Evolutionary conservation across 2,329 filamentous ascomycete species (phyloP).

Genomic region (Aspergillus novofumigatus): DNA sequence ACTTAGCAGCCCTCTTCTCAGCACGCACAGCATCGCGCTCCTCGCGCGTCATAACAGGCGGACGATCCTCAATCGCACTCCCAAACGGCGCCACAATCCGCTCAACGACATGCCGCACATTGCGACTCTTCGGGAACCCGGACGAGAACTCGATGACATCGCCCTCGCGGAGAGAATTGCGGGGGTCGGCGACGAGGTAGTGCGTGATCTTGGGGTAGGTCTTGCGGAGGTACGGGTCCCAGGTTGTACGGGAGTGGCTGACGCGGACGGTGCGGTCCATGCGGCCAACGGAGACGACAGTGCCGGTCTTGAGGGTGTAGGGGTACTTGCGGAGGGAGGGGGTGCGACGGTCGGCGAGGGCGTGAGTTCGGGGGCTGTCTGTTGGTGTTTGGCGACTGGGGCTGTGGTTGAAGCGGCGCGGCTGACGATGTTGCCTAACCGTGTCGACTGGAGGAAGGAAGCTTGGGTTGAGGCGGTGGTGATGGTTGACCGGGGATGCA

Average conservation of each 20-base stretch:
- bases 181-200: constrained; percentile 37
- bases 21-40: constrained; percentile 32
- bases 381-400: constrained; percentile 7
- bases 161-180: constrained; percentile 40
- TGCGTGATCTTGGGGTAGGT: constrained; percentile 32
- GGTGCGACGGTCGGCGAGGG: constrained; percentile 8
- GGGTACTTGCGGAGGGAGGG: constrained; percentile 33
- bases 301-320: constrained; percentile 34
- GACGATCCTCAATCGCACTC: constrained; percentile 30
- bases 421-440: constrained; percentile 10
- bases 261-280: constrained; percentile 42
- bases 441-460: constrained; percentile 17
- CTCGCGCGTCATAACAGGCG: constrained; percentile 31
- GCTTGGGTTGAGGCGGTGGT: constrained; percentile 12
- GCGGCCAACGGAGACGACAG: constrained; percentile 38
- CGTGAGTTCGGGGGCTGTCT: not conserved
- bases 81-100: constrained; percentile 42
- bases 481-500: constrained; percentile 22
- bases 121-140: constrained; percentile 34
- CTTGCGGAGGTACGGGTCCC: constrained; percentile 37
- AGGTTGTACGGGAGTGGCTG: constrained; percentile 29
- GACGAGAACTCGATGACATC: constrained; percentile 44
- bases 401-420: constrained; percentile 9
- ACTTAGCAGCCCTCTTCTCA: constrained; percentile 30
- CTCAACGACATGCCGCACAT: constrained; percentile 40